phyloP scores from a whole-genome alignment of 768 basidiomycete genomes.

The Trichaptum fuscoviolaceum region DNA sequence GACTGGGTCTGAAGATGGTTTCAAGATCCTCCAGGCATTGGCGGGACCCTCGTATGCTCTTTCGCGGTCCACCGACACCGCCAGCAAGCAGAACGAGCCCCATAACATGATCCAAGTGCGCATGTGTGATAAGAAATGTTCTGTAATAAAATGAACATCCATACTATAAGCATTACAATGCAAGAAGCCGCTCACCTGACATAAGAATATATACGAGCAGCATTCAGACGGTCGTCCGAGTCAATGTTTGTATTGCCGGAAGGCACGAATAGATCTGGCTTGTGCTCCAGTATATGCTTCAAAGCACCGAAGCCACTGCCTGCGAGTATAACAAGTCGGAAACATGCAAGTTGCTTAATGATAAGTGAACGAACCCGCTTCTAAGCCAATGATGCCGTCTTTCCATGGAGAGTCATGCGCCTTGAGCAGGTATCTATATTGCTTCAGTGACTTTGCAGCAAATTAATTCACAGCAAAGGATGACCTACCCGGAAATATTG shows the following conservation, averaged over 20 bases:
- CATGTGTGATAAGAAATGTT: conserved; percentile 75
- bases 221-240: conserved; percentile 13
- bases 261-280: conserved; percentile 48
- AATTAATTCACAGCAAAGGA: conserved; percentile 7
- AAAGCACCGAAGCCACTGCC: conserved; percentile 88
- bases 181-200: conserved; percentile 24
- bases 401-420: conserved; percentile 60
- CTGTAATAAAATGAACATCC: not conserved
- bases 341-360: not conserved
- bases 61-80: conserved; percentile 54
- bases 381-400: conserved; percentile 77
- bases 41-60: conserved; percentile 56
- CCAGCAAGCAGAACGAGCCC: conserved; percentile 83
- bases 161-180: not conserved
- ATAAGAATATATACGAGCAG: conserved; percentile 23
- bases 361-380: conserved; percentile 62
- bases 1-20: conserved; percentile 59
- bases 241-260: conserved; percentile 16
- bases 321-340: conserved; percentile 23
- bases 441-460: conserved; percentile 14
- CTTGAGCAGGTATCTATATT: conserved; percentile 81
- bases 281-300: conserved; percentile 47
- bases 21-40: conserved; percentile 66
- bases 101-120: conserved; percentile 86
- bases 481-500: conserved; percentile 76